These are phyloP conservation scores for Pulveroboletus sp. DNA, from an alignment of 768 basidiomycete species.

Conservation along the genomic window DNA sequence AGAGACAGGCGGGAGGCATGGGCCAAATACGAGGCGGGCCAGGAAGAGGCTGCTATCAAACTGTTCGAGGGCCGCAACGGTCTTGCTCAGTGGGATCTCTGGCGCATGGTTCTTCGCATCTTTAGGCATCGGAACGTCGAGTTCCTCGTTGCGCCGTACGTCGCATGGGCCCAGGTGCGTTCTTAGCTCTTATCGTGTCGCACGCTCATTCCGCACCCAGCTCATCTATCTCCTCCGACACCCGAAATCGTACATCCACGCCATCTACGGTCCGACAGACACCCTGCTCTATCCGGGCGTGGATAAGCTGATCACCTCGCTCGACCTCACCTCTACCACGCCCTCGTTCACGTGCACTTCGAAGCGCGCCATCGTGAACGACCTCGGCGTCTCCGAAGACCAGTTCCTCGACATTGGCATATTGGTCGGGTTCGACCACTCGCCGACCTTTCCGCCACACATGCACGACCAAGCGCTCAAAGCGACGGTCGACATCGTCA, in stretches of 20 bases:
- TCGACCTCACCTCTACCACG: conserved; percentile 66
- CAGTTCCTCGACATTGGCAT: conserved; percentile 95
- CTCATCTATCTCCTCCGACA: conserved; percentile 94
- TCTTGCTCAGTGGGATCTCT: conserved; percentile 85
- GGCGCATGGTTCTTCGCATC: conserved; percentile 86
- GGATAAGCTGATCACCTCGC: conserved; percentile 84
- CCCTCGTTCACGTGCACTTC: conserved; percentile 83
- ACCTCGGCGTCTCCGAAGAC: conserved; percentile 69
- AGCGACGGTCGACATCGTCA: conserved; percentile 87
- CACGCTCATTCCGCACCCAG: conserved; percentile 39
- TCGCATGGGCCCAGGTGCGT: conserved; percentile 92
- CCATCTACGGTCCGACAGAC: conserved; percentile 89
- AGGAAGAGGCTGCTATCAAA: conserved; percentile 84
- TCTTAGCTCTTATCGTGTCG: neutral
- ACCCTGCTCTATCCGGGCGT: conserved; percentile 83
- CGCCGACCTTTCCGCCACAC: conserved; percentile 76
- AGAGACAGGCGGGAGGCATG: conserved; percentile 82
- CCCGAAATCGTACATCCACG: conserved; percentile 89
- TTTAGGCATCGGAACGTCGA: conserved; percentile 95
- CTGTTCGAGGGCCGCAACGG: conserved; percentile 75
- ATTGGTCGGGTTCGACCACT: conserved; percentile 84
- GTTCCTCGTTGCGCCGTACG: conserved; percentile 93
- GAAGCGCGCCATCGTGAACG: conserved; percentile 67
- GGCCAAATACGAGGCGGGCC: conserved; percentile 88
- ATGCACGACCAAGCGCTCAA: conserved; percentile 78